Evolutionary conservation across 2,329 filamentous ascomycete genomes (phyloP), one percentile per base, ranked within the genome.

Genomic region (Botryotinia narcissicola): DNA sequence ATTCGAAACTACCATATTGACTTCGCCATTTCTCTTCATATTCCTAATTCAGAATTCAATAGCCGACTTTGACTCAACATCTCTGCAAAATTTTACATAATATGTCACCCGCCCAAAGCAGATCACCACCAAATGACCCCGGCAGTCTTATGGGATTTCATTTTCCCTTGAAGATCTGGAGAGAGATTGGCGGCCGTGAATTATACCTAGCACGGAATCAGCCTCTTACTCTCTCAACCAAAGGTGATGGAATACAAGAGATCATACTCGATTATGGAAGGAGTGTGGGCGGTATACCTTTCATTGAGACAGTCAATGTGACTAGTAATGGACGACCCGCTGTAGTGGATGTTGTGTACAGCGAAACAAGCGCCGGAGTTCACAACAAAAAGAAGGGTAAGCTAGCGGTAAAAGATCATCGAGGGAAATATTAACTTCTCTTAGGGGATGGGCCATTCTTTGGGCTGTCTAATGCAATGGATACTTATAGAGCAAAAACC

Each of bases 371-470:
- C 67, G 75, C 73, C 22, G 76, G 76, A 29, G 44, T 78, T 20
- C 20, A 67, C 20, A 37, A 76, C 5, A 73, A 66, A 18, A 73
- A 70, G 25, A 75, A 69, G 44, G 76, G 77, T 75, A 73, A 48
- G 69, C 32, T 7, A 57, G 12, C 22, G 3, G 10, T 54, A 44
- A 22, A n/a, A 66, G 29, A 22, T 35, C 46, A 37, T 37, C 7
- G 14, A 37, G n/a, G 20, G 4, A 5, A 42, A 29, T 59, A 40
- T 73, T 77, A 46, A 75, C 61, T 57, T 37, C 51, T 42, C 25
- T n/a, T 59, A 78, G 77, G 76, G 35, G 76, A 78, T 63, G 76
- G 76, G 18, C 76, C 77, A 35, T 78, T 77, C 59, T 78, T 78
- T 48, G 51, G 78, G 10, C 76, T 78, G 29, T 78, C 76, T n/a